Conservation (phyloP, 805 yeast genomes). For the Ogataea henricii region DNA sequence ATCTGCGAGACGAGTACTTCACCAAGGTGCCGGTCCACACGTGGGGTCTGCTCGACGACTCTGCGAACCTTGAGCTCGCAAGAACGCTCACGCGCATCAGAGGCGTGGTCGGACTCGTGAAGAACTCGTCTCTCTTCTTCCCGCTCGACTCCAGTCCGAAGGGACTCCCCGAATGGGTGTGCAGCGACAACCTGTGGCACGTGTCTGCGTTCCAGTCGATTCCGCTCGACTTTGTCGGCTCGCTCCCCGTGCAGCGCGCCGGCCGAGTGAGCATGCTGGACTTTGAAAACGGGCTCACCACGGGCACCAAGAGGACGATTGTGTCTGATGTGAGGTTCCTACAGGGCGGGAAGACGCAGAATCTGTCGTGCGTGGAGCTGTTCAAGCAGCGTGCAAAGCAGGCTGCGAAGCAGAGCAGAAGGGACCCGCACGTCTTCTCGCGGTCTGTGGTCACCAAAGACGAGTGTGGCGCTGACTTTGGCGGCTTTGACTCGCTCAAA, state of each 20-base stretch:
- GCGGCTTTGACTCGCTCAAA: constrained; percentile 12
- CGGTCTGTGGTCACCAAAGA: constrained; percentile 28
- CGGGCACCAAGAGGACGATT: constrained; percentile 40
- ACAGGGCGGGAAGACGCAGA: constrained; percentile 6
- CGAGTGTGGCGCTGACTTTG: constrained; percentile 7
- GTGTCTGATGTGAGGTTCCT: constrained; percentile 17
- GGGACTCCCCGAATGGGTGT: constrained; percentile 25
- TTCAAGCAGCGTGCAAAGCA: no score
- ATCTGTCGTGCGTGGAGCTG: constrained; percentile 9
- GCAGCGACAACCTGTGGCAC: constrained; percentile 45
- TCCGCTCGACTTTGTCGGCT: constrained; percentile 47
- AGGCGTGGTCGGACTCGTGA: constrained; percentile 46
- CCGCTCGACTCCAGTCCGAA: constrained; percentile 45
- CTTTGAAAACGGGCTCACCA: constrained; percentile 44
- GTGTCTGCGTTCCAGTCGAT: constrained; percentile 39
- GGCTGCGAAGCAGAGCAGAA: constrained; percentile 8
- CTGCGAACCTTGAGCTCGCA: constrained; percentile 8
- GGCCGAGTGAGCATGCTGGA: constrained; percentile 42
- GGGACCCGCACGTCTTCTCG: constrained; percentile 29
- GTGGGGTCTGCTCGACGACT: constrained; percentile 41
- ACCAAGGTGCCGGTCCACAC: constrained; percentile 48
- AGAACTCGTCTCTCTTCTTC: constrained; percentile 53
- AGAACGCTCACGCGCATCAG: constrained; percentile 44
- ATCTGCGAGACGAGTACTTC: constrained; percentile 68
- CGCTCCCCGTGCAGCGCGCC: constrained; percentile 41